Evolutionary conservation across 2,329 filamentous ascomycete species (phyloP).

Genomic region (Fusarium decemcellulare): DNA sequence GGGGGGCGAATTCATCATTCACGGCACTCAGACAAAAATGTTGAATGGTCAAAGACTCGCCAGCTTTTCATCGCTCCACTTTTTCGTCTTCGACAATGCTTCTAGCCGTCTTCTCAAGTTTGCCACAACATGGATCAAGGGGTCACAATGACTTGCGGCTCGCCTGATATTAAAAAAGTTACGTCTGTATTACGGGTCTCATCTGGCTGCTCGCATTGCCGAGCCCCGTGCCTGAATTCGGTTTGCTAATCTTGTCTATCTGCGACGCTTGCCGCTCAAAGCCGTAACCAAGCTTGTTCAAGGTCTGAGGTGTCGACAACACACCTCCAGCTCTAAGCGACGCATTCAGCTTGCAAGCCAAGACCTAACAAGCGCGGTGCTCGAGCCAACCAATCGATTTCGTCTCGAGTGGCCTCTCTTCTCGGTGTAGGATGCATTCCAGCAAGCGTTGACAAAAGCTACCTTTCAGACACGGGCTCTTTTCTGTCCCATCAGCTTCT

Average conservation of each 20-base stretch:
- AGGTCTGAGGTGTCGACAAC: slow-evolving; percentile 3
- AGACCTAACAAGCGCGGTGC: background rate
- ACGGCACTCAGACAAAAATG: slow-evolving; percentile 21
- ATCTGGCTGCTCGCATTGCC: slow-evolving; percentile 17
- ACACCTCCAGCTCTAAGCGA: background rate
- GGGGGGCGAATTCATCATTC: background rate
- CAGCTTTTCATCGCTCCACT: slow-evolving; percentile 26
- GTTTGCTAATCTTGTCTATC: slow-evolving; percentile 36
- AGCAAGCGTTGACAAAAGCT: slow-evolving; percentile 17
- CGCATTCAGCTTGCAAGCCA: slow-evolving; percentile 3
- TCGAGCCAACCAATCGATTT: slow-evolving; percentile 11
- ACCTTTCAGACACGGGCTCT: slow-evolving; percentile 23
- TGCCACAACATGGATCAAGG: slow-evolving; percentile 35
- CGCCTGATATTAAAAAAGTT: slow-evolving; percentile 34
- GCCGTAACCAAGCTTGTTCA: slow-evolving; percentile 27
- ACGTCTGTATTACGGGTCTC: slow-evolving; percentile 32
- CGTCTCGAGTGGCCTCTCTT: slow-evolving; percentile 6
- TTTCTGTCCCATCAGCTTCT: slow-evolving; percentile 25
- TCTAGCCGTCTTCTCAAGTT: slow-evolving; percentile 40
- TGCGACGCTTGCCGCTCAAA: slow-evolving; percentile 32
- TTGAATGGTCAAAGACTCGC: background rate
- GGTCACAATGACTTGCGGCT: slow-evolving; percentile 19
- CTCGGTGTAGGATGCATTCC: slow-evolving; percentile 27
- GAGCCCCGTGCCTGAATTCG: slow-evolving; percentile 33
- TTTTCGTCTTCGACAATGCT: slow-evolving; percentile 37